Percentiles rank a stretch among this genome's conserved stretches.
phyloP scores from a whole-genome alignment of 2,329 filamentous ascomycete genomes.

The Trichoderma afroharzianum region DNA sequence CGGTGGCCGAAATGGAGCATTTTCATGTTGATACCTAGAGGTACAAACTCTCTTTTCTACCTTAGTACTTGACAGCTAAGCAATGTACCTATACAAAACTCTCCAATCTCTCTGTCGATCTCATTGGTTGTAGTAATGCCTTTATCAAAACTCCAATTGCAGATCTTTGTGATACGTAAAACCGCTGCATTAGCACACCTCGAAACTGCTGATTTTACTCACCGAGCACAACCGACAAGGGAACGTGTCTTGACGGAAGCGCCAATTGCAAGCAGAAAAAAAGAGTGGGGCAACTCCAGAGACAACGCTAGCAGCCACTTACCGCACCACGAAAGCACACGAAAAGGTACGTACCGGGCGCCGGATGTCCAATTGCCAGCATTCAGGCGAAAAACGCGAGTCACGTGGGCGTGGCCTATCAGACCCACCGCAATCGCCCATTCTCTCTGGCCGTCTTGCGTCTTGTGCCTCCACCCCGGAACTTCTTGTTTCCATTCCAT shows the following conservation, averaged over 20 bases:
- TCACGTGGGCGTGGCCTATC: conserved; percentile 17
- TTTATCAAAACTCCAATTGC: background rate
- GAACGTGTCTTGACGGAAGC: background rate
- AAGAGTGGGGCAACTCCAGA: background rate
- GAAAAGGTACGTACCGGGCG: background rate
- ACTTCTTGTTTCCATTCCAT: conserved; percentile 23
- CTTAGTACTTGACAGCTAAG: background rate
- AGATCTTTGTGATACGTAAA: background rate
- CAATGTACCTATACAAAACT: background rate
- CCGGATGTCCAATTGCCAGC: background rate
- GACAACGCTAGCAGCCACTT: background rate
- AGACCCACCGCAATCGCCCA: conserved; percentile 18
- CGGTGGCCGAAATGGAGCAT: background rate
- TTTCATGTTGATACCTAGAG: background rate
- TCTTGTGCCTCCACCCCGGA: conserved; percentile 29
- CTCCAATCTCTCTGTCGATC: background rate
- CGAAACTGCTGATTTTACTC: background rate
- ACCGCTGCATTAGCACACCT: background rate
- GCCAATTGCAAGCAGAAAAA: background rate
- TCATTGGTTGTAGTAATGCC: background rate
- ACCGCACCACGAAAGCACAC: background rate
- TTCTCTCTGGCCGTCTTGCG: conserved; percentile 18
- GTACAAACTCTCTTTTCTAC: background rate
- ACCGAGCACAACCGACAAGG: background rate
- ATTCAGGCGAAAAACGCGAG: conserved; percentile 7